Evolutionary conservation across 352 stramenopile genomes (phyloP), one percentile per base, ranked within the genome.

Genomic region (Phytophthora vignae): DNA sequence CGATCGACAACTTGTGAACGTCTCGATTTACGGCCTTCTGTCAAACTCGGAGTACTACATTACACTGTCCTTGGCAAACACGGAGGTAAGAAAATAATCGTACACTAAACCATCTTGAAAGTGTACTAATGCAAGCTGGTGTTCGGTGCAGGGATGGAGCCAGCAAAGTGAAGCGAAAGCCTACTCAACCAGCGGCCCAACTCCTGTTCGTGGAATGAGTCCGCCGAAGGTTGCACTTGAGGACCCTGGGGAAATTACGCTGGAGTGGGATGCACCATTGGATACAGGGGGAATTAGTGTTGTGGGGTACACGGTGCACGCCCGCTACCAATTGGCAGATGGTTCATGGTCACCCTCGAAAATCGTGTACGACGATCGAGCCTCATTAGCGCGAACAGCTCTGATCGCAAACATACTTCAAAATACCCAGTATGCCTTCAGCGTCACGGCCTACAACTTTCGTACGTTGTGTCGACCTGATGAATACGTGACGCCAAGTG

Each of bases 361-460:
- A 2, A 42, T 84, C 33, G 82, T 77, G 2, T 90, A 90, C 46
- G 79, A 91, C 21, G 74, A 70, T 2, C 58, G 70, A 7, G 65
- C 63, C 6, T 88, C 77, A 0, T 15, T 67, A 0, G 48, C 38
- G 0, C 62, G 46, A 48, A 74, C 33, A 2, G 69, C 80, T 4
- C 55, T 79, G 1, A 66, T 91, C 11, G 12, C 55, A 4, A 74
- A 73, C 8, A 71, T 91, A 8, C 12, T 62, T 2, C 67, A 76
- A 15, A 88, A 77, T 40, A 89, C 78, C 0, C 46, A 67, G 2
- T 91, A 91, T 50, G 79, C 60, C 8, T 88, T 91, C 57, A 82
- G 69, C 7, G 67, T 90, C 1, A 61, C 48, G 6, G 74, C 77
- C 2, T 83, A 83, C 38, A 91, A 88, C 48, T 85, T 82, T 5